Evolutionary conservation across 192 early-diverging fungal genomes (phyloP).

Genomic region (Backusella mclennaniae): DNA sequence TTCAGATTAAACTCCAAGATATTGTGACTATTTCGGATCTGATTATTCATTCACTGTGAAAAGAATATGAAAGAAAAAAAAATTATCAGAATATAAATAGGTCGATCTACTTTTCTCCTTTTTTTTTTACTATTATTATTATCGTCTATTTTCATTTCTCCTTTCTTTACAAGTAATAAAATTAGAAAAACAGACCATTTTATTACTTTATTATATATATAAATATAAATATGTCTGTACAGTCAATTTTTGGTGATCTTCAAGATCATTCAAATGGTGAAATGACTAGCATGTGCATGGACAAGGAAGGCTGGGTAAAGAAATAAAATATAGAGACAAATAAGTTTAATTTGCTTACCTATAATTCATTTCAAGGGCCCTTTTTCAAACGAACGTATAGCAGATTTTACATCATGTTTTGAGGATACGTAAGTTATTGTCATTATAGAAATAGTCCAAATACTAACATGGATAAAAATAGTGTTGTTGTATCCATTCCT

Average conservation of each 20-base stretch:
- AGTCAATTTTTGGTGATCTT: neutral
- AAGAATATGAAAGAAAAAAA: conserved; percentile 3
- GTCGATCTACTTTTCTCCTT: neutral
- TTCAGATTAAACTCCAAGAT: neutral
- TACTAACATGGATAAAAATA: neutral
- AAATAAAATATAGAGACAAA: neutral
- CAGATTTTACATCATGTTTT: conserved; percentile 33
- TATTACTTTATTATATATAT: neutral
- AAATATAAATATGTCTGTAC: neutral
- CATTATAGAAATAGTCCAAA: neutral
- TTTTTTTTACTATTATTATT: neutral
- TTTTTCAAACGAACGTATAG: conserved; percentile 1
- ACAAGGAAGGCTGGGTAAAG: conserved; percentile 46
- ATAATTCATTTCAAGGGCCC: conserved; percentile 22
- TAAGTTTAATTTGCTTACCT: neutral
- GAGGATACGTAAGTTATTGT: conserved; percentile 27
- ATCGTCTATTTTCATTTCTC: neutral
- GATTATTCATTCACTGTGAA: neutral
- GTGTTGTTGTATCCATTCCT: neutral
- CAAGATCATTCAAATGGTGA: too few species aligned
- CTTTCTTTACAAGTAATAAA: neutral
- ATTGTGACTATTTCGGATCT: neutral
- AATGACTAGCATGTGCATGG: conserved; percentile 6
- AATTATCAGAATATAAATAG: neutral
- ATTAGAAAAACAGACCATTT: neutral